A percentile compares a stretch with the other conserved stretches of the same genome.
Conservation (phyloP, 352 stramenopile species). For the Phytopythium oedochilum region DNA sequence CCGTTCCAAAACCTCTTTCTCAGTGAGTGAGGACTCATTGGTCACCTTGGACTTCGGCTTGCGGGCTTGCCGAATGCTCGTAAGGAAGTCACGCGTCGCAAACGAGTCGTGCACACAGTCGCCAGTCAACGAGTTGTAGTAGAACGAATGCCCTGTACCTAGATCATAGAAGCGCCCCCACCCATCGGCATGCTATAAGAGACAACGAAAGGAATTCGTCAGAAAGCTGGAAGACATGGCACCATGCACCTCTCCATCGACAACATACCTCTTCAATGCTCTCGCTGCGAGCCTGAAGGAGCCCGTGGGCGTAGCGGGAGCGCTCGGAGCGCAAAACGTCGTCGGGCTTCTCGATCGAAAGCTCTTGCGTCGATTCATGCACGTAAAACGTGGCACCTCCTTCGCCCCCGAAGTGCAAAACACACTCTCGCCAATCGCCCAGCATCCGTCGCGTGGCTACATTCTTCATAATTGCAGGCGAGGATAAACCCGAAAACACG, state of each 20-base stretch:
- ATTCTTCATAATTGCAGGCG: slow-evolving; percentile 30
- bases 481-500: slow-evolving; percentile 35
- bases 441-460: slow-evolving; percentile 31
- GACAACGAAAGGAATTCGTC: background rate
- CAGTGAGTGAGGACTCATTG: slow-evolving; percentile 19
- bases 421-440: slow-evolving; percentile 53
- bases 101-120: slow-evolving; percentile 60
- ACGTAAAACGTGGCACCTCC: slow-evolving; percentile 50
- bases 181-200: slow-evolving; percentile 19
- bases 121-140: slow-evolving; percentile 56
- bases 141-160: slow-evolving; percentile 50
- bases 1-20: slow-evolving; percentile 40
- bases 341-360: slow-evolving; percentile 50
- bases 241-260: background rate
- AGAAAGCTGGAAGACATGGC: background rate
- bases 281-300: slow-evolving; percentile 51
- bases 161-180: slow-evolving; percentile 66
- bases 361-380: slow-evolving; percentile 17
- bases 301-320: slow-evolving; percentile 45
- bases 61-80: slow-evolving; percentile 21
- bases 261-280: slow-evolving; percentile 46
- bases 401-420: slow-evolving; percentile 19
- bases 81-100: slow-evolving; percentile 30
- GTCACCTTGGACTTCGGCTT: slow-evolving; percentile 7
- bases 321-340: slow-evolving; percentile 46